Conservation (phyloP, 768 basidiomycete genomes). For the Serendipita sp. region DNA sequence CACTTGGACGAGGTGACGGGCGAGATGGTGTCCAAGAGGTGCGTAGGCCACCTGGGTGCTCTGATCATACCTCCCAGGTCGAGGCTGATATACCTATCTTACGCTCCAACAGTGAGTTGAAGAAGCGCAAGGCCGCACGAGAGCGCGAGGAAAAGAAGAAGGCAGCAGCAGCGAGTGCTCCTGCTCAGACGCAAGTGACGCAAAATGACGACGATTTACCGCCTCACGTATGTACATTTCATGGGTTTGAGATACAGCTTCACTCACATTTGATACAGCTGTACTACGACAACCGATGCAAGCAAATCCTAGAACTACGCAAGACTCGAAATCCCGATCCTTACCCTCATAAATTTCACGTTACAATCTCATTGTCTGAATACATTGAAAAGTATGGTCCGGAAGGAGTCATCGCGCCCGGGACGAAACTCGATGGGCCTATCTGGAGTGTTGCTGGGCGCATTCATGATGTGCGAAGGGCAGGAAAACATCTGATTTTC, state of each 20-base stretch:
- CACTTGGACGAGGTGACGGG: conserved; percentile 80
- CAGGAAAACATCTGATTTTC: conserved; percentile 73
- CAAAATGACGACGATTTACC: conserved; percentile 68
- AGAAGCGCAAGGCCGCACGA: conserved; percentile 55
- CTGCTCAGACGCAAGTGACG: conserved; percentile 14
- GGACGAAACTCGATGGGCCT: conserved; percentile 43
- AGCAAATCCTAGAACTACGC: conserved; percentile 74
- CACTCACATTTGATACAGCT: conserved; percentile 37
- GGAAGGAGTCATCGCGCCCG: conserved; percentile 54
- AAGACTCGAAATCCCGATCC: conserved; percentile 78
- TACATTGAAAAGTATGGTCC: conserved; percentile 61
- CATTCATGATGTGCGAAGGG: conserved; percentile 76
- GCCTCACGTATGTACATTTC: conserved; percentile 54
- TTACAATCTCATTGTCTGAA: conserved; percentile 51
- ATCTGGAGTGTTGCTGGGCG: conserved; percentile 70
- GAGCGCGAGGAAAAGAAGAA: conserved; percentile 29
- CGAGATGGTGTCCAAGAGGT: conserved; percentile 96
- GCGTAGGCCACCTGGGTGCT: conserved; percentile 18
- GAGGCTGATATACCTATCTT: conserved; percentile 17
- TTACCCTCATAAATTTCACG: conserved; percentile 98
- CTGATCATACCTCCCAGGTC: conserved; percentile 12
- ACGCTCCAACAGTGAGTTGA: conserved; percentile 18
- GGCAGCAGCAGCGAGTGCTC: conserved; percentile 22
- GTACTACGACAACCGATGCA: conserved; percentile 90
- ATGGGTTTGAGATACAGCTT: background rate